phyloP scores from a whole-genome alignment of 345 rosid genomes.

The Viola odorata region DNA sequence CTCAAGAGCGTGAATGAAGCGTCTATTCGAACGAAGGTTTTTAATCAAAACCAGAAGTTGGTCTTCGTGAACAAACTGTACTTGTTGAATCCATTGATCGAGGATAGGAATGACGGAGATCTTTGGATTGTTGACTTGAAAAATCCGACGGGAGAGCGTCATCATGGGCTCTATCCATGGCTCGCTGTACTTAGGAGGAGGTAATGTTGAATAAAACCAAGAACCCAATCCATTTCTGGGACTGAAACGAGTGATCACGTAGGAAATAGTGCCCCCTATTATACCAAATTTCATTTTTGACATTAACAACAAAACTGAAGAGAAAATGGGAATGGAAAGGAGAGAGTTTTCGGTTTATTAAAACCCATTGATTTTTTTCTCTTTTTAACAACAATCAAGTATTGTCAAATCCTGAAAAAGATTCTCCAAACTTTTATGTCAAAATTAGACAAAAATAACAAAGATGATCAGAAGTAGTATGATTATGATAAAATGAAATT shows the following conservation, averaged over 20 bases:
- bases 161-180: neutral
- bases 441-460: too few relatives aligned
- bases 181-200: neutral
- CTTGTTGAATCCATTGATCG: slow-evolving; percentile 40
- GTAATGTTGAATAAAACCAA: neutral
- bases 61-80: slow-evolving; percentile 15
- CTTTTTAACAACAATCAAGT: too few relatives aligned
- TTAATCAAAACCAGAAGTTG: slow-evolving; percentile 14
- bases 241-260: slow-evolving; percentile 1
- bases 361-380: too few relatives aligned
- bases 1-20: slow-evolving; percentile 40
- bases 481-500: too few relatives aligned
- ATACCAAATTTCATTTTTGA: too few relatives aligned
- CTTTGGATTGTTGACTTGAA: slow-evolving; percentile 25
- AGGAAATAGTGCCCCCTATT: too few relatives aligned
- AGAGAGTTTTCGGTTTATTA: too few relatives aligned
- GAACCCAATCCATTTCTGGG: slow-evolving; percentile 3
- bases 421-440: too few relatives aligned
- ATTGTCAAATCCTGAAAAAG: too few relatives aligned
- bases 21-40: slow-evolving; percentile 17
- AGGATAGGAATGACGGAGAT: slow-evolving; percentile 32
- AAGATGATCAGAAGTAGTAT: too few relatives aligned
- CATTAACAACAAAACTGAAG: too few relatives aligned
- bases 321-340: too few relatives aligned
- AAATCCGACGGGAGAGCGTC: slow-evolving; percentile 24